Percentiles rank a stretch among this genome's conserved stretches.
Evolutionary conservation across 148 eudicot species (phyloP).

Genomic region (Limonium bicolor): DNA sequence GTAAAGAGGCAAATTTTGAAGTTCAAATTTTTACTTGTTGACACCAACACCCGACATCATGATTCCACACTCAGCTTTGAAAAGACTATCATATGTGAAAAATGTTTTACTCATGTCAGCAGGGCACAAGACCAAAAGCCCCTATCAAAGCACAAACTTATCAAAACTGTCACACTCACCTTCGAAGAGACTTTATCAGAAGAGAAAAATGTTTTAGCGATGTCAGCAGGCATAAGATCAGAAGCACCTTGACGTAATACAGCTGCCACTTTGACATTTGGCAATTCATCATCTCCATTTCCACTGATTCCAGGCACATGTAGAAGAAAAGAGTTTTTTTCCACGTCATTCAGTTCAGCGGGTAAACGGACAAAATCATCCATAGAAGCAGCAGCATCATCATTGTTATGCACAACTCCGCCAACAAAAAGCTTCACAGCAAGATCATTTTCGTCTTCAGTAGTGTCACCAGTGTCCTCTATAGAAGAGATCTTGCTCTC

Average conservation of each 20-base stretch:
- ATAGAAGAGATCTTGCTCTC: conserved; percentile 21
- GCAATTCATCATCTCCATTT: conserved; percentile 24
- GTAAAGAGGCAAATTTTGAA: too few relatives aligned
- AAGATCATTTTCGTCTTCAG: conserved; percentile 45
- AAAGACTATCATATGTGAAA: too few relatives aligned
- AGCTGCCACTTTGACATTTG: conserved; percentile 52
- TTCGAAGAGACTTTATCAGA: conserved; percentile 58
- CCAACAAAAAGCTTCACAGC: conserved; percentile 79
- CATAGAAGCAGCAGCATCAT: conserved; percentile 46
- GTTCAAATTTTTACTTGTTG: too few relatives aligned
- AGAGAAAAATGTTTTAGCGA: conserved; percentile 66
- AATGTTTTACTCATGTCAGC: too few relatives aligned
- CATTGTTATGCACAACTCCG: conserved; percentile 70
- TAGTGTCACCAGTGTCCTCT: conserved; percentile 31
- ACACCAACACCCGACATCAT: too few relatives aligned
- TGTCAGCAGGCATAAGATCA: conserved; percentile 92
- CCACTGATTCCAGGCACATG: conserved; percentile 50
- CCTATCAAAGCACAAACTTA: too few relatives aligned
- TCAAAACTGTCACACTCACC: conserved; percentile 36
- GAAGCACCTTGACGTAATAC: conserved; percentile 51
- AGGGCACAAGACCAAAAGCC: too few relatives aligned
- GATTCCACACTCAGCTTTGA: too few relatives aligned
- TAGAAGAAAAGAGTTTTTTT: conserved; percentile 71
- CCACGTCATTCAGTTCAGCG: conserved; percentile 54
- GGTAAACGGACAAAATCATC: conserved; percentile 62